A percentile compares a stretch with the other conserved stretches of the same genome.
Conservation (phyloP, 768 basidiomycete genomes). For the Tubosaeta brunneosetosa region DNA sequence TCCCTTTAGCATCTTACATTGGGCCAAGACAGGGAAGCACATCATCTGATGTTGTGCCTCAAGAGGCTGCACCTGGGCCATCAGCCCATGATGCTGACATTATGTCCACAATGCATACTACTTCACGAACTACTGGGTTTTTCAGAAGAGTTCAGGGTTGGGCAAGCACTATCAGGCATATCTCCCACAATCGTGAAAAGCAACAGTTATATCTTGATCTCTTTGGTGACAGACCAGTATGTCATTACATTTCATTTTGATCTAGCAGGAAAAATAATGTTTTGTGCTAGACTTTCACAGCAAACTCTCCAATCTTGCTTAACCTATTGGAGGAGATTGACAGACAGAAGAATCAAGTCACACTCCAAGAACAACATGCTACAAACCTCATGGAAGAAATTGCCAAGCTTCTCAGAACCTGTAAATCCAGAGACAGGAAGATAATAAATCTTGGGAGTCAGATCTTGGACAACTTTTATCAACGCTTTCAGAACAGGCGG, state of each 20-base stretch:
- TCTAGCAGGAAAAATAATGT: background rate
- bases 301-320: conserved; percentile 13
- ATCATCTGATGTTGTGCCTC: background rate
- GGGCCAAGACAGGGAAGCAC: background rate
- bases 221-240: conserved; percentile 21
- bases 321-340: conserved; percentile 20
- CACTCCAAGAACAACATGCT: conserved; percentile 11
- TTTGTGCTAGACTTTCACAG: background rate
- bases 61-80: background rate
- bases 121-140: background rate
- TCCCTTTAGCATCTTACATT: background rate
- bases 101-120: background rate
- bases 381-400: conserved; percentile 11
- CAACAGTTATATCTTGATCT: background rate
- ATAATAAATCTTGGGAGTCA: conserved; percentile 3
- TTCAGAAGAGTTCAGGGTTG: conserved; percentile 13
- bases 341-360: conserved; percentile 16
- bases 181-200: background rate
- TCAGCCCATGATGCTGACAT: background rate
- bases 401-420: background rate
- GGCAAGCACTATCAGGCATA: conserved; percentile 5
- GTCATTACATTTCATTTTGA: background rate
- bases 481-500: conserved; percentile 16
- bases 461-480: conserved; percentile 21
- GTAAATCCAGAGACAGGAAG: conserved; percentile 4